A percentile compares a stretch with the other conserved stretches of the same genome.
phyloP scores from a whole-genome alignment of 768 basidiomycete genomes.

The Ramaria rubella region DNA sequence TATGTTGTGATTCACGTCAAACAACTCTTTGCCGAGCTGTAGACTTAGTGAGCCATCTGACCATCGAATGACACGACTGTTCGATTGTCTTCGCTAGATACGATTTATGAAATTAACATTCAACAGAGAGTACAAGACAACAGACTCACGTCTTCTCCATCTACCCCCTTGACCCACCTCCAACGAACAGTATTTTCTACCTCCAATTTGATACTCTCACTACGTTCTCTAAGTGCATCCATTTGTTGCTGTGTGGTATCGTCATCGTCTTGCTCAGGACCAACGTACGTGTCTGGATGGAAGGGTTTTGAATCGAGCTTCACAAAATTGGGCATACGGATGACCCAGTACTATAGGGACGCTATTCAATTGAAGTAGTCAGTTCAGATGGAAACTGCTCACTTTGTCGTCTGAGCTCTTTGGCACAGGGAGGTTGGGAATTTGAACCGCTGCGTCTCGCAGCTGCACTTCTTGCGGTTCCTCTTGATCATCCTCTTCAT shows the following conservation, averaged over 20 bases:
- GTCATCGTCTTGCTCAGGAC: slow-evolving; percentile 73
- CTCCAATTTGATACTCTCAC: slow-evolving; percentile 78
- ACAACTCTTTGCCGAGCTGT: slow-evolving; percentile 88
- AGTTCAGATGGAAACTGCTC: slow-evolving; percentile 24
- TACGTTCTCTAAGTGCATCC: slow-evolving; percentile 65
- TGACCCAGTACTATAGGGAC: slow-evolving; percentile 72
- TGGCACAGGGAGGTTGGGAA: slow-evolving; percentile 85
- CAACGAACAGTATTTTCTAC: slow-evolving; percentile 94
- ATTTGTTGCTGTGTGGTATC: slow-evolving; percentile 46
- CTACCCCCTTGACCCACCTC: slow-evolving; percentile 81
- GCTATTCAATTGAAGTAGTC: not conserved
- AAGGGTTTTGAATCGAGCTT: slow-evolving; percentile 86
- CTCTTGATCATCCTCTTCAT: slow-evolving; percentile 70
- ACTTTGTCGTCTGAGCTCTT: slow-evolving; percentile 78
- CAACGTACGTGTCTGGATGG: slow-evolving; percentile 78
- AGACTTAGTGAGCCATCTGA: slow-evolving; percentile 91
- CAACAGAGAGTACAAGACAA: too few species aligned
- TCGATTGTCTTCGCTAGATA: slow-evolving; percentile 72
- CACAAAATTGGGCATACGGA: slow-evolving; percentile 91
- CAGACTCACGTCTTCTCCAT: slow-evolving; percentile 70
- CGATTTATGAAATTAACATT: too few species aligned
- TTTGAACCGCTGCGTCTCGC: slow-evolving; percentile 61
- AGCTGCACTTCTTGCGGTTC: slow-evolving; percentile 46
- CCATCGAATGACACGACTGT: slow-evolving; percentile 89
- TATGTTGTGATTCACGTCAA: slow-evolving; percentile 77